Conservation (phyloP, 2,329 filamentous ascomycete genomes). For the Fusarium drepaniforme region DNA sequence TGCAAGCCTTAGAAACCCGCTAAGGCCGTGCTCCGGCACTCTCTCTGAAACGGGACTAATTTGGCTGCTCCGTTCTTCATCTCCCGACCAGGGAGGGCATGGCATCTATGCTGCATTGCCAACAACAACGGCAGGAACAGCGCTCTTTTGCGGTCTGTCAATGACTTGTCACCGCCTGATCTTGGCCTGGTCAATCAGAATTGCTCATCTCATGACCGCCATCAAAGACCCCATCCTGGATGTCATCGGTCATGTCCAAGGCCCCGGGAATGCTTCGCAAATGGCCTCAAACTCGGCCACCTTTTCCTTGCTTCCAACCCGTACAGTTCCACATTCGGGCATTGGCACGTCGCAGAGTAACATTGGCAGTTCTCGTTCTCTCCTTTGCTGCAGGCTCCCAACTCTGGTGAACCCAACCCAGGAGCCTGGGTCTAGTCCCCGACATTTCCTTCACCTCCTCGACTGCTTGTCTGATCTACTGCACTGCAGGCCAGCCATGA, state of each 20-base stretch:
- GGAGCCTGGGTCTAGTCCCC: constrained; percentile 6
- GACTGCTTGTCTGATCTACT: constrained; percentile 4
- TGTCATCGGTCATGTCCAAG: constrained; percentile 1
- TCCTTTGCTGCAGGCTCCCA: constrained; percentile 4
- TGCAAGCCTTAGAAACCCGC: constrained; percentile 17
- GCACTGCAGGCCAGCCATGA: constrained; percentile 5
- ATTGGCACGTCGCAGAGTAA: constrained; percentile 40
- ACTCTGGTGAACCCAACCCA: constrained; percentile 22
- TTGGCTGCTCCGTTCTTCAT: constrained; percentile 38
- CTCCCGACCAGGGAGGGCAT: constrained; percentile 29
- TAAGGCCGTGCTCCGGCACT: constrained; percentile 22
- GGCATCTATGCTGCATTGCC: background rate
- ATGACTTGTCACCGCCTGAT: background rate
- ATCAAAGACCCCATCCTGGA: background rate
- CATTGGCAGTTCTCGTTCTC: constrained; percentile 25
- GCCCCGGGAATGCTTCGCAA: background rate
- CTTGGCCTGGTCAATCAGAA: constrained; percentile 3
- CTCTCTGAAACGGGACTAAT: constrained; percentile 45
- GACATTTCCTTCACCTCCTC: background rate
- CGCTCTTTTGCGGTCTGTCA: background rate
- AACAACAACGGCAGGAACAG: background rate
- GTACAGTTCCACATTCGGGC: constrained; percentile 28
- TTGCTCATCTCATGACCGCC: constrained; percentile 1
- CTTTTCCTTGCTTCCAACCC: constrained; percentile 7
- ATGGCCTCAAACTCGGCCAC: constrained; percentile 5